A percentile compares a stretch with the other conserved stretches of the same genome.
Evolutionary conservation across 495 filamentous ascomycete species (phyloP).

Genomic region (Bathelium albidoporum): DNA sequence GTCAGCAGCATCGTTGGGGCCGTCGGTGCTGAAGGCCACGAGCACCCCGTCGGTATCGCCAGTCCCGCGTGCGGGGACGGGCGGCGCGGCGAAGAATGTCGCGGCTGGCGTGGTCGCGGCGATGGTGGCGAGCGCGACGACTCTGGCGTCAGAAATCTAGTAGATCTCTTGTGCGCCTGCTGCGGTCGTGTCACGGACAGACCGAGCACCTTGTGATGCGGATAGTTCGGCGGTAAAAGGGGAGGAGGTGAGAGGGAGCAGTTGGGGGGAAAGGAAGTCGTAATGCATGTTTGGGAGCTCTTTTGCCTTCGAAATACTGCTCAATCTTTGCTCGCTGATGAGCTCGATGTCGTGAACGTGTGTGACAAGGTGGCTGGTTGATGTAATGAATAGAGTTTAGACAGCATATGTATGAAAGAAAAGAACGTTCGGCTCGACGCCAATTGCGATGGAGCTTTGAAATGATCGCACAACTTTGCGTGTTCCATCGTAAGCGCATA

Average conservation of each 20-base stretch:
- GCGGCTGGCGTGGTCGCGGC: background rate
- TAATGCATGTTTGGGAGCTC: too few species aligned
- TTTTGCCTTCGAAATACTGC: too few species aligned
- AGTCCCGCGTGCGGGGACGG: background rate
- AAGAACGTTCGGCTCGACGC: background rate
- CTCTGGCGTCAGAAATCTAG: background rate
- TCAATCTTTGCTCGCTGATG: background rate
- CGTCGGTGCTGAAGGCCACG: background rate
- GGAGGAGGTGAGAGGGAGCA: background rate
- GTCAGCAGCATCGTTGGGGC: background rate
- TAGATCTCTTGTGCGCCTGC: background rate
- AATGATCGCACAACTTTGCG: background rate
- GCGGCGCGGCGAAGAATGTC: background rate
- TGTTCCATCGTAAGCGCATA: too few species aligned
- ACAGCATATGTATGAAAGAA: constrained; percentile 1
- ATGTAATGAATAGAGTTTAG: background rate
- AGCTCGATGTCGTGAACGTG: background rate
- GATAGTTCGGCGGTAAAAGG: background rate
- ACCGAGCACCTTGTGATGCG: background rate
- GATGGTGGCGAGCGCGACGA: background rate
- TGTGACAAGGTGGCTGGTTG: background rate
- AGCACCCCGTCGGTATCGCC: background rate
- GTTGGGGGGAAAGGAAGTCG: too few species aligned
- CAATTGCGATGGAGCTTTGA: background rate
- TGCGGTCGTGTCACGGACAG: background rate